Evolutionary conservation across 306 rosid species (phyloP).

Genomic region (Neltuma alba): DNA sequence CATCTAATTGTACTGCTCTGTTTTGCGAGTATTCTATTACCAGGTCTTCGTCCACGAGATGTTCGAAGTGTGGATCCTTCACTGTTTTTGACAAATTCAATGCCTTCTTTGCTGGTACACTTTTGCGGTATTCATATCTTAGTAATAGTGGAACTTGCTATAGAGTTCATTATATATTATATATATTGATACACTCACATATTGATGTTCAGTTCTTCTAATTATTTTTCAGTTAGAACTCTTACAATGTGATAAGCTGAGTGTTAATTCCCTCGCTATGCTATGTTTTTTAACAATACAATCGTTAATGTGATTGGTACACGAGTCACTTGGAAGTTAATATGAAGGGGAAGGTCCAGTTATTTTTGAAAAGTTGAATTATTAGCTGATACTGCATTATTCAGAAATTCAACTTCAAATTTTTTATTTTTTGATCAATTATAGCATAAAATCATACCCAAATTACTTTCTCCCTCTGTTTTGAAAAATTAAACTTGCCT

Average conservation of each 20-base stretch:
- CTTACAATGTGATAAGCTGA: background rate
- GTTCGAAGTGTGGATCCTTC: constrained; percentile 97
- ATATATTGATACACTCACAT: background rate
- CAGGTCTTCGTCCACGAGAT: constrained; percentile 99
- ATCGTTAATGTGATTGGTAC: constrained; percentile 1
- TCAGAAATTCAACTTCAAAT: constrained; percentile 12
- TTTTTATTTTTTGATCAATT: constrained; percentile 2
- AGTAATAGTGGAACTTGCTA: background rate
- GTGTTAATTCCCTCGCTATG: background rate
- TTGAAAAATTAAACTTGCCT: background rate
- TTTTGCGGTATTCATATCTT: constrained; percentile 4
- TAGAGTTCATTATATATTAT: background rate
- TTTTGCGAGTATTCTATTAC: constrained; percentile 27
- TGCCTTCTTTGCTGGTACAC: constrained; percentile 89
- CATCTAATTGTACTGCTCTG: constrained; percentile 1
- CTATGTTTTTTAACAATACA: background rate
- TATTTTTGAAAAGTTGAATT: constrained; percentile 10
- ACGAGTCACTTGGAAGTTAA: constrained; percentile 10
- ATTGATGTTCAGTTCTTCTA: background rate
- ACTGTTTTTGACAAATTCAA: constrained; percentile 85
- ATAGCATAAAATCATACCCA: background rate
- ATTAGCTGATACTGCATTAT: background rate
- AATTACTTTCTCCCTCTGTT: background rate
- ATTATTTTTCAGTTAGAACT: background rate
- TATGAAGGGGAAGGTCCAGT: constrained; percentile 3